These are phyloP conservation scores for Grigorovia yakushimaensis DNA, from an alignment of 805 yeast genomes.

Conservation along the genomic window DNA sequence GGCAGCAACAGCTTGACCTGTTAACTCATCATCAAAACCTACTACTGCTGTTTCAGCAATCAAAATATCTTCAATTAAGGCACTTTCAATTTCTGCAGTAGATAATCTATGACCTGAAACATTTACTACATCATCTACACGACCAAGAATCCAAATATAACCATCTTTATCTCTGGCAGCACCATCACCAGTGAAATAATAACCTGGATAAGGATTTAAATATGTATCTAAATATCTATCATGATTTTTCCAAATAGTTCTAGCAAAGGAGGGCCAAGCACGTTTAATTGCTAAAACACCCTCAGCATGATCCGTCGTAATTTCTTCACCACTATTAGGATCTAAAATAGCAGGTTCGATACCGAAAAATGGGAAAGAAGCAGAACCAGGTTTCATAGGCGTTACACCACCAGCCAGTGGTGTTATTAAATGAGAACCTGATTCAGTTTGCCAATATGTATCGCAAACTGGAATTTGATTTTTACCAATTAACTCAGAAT, in stretches of 20 bases:
- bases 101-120: conserved; percentile 81
- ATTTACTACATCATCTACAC: conserved; percentile 84
- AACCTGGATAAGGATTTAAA: conserved; percentile 70
- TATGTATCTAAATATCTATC: conserved; percentile 71
- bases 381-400: conserved; percentile 80
- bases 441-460: conserved; percentile 87
- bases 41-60: conserved; percentile 79
- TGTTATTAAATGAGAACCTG: conserved; percentile 70
- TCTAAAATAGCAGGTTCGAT: conserved; percentile 64
- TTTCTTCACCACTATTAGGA: conserved; percentile 63
- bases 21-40: conserved; percentile 72
- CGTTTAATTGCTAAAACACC: conserved; percentile 67
- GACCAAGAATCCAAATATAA: conserved; percentile 74
- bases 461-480: conserved; percentile 64
- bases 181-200: conserved; percentile 84
- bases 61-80: conserved; percentile 57
- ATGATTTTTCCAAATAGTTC: conserved; percentile 74
- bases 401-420: conserved; percentile 69
- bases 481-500: conserved; percentile 60
- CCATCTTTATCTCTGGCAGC: conserved; percentile 82
- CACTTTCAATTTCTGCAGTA: conserved; percentile 85
- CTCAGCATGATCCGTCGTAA: conserved; percentile 60
- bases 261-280: conserved; percentile 81
- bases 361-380: conserved; percentile 79
- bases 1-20: conserved; percentile 82